Evolutionary conservation across 179 eudicot genomes (phyloP).

Genomic region (Patellifolia procumbens): DNA sequence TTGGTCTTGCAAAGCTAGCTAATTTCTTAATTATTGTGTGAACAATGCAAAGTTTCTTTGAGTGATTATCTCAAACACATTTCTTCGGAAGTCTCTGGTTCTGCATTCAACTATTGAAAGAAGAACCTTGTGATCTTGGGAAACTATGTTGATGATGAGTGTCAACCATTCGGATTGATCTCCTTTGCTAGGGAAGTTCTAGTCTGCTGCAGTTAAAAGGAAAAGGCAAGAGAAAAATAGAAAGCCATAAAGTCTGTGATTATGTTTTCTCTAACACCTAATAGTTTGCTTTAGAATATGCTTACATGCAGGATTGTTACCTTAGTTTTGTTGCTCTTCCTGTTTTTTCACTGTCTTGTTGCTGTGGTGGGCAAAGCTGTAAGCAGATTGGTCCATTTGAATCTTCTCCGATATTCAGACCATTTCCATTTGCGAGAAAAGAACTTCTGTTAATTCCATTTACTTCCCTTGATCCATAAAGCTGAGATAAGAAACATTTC

Average conservation of each 20-base stretch:
- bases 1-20: slow-evolving; percentile 13
- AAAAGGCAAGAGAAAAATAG: slow-evolving; percentile 6
- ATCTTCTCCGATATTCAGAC: slow-evolving; percentile 28
- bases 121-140: slow-evolving; percentile 9
- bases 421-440: slow-evolving; percentile 24
- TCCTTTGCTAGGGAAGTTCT: slow-evolving; percentile 27
- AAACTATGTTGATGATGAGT: slow-evolving; percentile 12
- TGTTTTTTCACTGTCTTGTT: slow-evolving; percentile 25
- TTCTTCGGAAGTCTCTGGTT: slow-evolving; percentile 19
- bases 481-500: slow-evolving; percentile 25
- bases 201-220: slow-evolving; percentile 27
- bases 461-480: slow-evolving; percentile 29
- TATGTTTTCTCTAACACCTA: background rate
- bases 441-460: slow-evolving; percentile 28
- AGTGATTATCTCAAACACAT: slow-evolving; percentile 3
- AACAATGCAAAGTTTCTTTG: slow-evolving; percentile 12
- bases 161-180: slow-evolving; percentile 17
- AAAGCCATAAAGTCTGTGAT: background rate
- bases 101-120: slow-evolving; percentile 12
- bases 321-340: slow-evolving; percentile 34
- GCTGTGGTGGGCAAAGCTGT: slow-evolving; percentile 40
- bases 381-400: slow-evolving; percentile 36
- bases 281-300: background rate
- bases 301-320: slow-evolving; percentile 27
- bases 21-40: slow-evolving; percentile 14